Evolutionary conservation across 139 green algal genomes (phyloP), one percentile per base, ranked within the genome.

Genomic region (Chlamydomonas incerta): DNA sequence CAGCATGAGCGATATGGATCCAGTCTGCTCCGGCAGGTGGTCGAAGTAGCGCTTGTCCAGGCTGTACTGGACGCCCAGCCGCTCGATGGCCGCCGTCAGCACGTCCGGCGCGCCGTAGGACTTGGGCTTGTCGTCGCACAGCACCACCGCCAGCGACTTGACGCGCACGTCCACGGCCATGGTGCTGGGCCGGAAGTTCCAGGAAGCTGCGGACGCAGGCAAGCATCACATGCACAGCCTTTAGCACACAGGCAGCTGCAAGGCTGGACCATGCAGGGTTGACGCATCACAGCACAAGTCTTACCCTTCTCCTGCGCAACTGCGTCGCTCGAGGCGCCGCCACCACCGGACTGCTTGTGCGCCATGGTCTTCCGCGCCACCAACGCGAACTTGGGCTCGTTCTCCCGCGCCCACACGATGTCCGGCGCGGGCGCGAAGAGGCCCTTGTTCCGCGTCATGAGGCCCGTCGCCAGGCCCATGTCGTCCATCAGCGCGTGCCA

Each of bases 81-180:
- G 35, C 62, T 88, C 69, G 17, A 81, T 41, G 55, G 91, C 26
- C 67, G 89, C 83, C 76, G 95, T 91, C 80, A 98, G 88, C 58
- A 98, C 93, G 50, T 98, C 95, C 4, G 95, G 95, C 20, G 95
- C 95, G 17, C 95, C 95, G 89, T 95, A 97, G 3, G 94, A 96
- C 68, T 92, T 92, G 4, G 91, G 90, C 88, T 96, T 96, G 92
- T 98, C 95, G 82, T 97, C 95, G 91, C 95, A 98, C 57, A 98
- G 90, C 74, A 96, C 90, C 11, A 95, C 18, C 26, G 89, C 84
- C 24, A 94, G 55, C 0, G 73, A 80, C 13, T 74, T 77, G 5
- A 93, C 34, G 0, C 6, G 24, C 23, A 80, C 77, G n/a, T 87
- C 72, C 15, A 94, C 57, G 37, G 89, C 65, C 11, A 91, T 71